Evolutionary conservation across 2,329 filamentous ascomycete genomes (phyloP).

Genomic region (Pseudocercospora vitis): DNA sequence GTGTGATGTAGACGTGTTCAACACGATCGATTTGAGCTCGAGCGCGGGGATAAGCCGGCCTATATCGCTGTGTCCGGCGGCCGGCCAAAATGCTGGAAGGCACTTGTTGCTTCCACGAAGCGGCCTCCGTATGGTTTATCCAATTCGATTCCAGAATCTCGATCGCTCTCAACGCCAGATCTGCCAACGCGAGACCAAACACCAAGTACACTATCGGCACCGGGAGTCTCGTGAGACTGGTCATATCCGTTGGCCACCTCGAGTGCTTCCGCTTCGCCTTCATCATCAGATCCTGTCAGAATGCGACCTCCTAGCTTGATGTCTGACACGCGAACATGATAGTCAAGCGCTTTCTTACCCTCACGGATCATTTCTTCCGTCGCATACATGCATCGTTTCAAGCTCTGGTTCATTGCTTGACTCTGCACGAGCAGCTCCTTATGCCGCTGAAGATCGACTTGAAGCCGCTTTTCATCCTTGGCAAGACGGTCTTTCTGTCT

Average conservation of each 20-base stretch:
- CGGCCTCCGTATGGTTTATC: conserved; percentile 24
- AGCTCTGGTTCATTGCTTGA: conserved; percentile 91
- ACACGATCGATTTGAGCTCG: too few relatives aligned
- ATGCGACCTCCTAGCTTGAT: conserved; percentile 79
- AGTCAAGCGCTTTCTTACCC: conserved; percentile 81
- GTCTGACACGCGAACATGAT: conserved; percentile 75
- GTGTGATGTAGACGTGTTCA: too few relatives aligned
- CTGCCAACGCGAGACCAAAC: conserved; percentile 28
- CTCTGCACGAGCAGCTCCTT: conserved; percentile 84
- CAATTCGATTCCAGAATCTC: conserved; percentile 38
- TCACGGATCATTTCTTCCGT: conserved; percentile 89
- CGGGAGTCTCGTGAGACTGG: conserved; percentile 21
- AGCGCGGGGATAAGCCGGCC: too few relatives aligned
- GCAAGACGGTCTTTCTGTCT: conserved; percentile 58
- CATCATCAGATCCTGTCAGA: conserved; percentile 59
- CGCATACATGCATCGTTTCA: conserved; percentile 84
- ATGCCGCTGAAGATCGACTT: conserved; percentile 82
- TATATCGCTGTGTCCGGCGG: conserved; percentile 21
- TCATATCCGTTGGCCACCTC: conserved; percentile 1
- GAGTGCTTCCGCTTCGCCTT: conserved; percentile 19
- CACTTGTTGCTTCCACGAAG: conserved; percentile 14
- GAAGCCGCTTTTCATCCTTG: conserved; percentile 78
- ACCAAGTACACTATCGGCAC: conserved; percentile 33
- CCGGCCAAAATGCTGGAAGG: conserved; percentile 20
- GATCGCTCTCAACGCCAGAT: conserved; percentile 28